These are phyloP conservation scores for Metarhizium anisopliae DNA, from an alignment of 2,329 filamentous ascomycete genomes.

Conservation along the genomic window DNA sequence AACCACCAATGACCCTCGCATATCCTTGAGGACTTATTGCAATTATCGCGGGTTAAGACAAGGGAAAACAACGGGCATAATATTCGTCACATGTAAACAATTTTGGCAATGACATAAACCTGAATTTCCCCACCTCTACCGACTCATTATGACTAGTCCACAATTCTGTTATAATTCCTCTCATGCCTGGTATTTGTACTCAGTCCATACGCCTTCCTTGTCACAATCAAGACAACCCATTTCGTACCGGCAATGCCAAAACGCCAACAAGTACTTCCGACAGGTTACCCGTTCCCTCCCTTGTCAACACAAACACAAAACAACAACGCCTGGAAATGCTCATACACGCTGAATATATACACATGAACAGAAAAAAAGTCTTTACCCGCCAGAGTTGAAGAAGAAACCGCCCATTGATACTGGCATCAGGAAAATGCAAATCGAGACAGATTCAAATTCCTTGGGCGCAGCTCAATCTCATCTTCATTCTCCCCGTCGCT, in stretches of 20 bases:
- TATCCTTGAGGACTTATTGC: background rate
- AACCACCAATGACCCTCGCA: background rate
- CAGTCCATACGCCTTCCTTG: background rate
- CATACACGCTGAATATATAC: background rate
- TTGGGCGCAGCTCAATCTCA: conserved; percentile 22
- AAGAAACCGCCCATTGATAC: background rate
- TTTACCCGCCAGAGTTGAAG: background rate
- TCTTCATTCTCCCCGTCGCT: conserved; percentile 39
- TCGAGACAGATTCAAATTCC: conserved; percentile 37
- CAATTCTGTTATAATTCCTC: conserved; percentile 3
- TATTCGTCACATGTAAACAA: background rate
- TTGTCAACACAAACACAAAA: background rate
- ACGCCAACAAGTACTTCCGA: background rate
- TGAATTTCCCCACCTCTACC: background rate
- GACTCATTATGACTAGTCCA: conserved; percentile 5
- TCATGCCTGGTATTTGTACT: background rate
- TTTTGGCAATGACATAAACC: background rate
- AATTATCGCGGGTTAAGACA: too few species aligned
- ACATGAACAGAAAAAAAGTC: background rate
- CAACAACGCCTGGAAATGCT: conserved; percentile 8
- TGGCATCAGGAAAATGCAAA: conserved; percentile 31
- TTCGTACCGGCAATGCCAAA: background rate
- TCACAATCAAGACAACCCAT: background rate
- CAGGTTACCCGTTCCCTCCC: background rate
- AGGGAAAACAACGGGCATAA: background rate